Conservation (phyloP, 495 filamentous ascomycete species). For the Schizothecium vesticola region DNA sequence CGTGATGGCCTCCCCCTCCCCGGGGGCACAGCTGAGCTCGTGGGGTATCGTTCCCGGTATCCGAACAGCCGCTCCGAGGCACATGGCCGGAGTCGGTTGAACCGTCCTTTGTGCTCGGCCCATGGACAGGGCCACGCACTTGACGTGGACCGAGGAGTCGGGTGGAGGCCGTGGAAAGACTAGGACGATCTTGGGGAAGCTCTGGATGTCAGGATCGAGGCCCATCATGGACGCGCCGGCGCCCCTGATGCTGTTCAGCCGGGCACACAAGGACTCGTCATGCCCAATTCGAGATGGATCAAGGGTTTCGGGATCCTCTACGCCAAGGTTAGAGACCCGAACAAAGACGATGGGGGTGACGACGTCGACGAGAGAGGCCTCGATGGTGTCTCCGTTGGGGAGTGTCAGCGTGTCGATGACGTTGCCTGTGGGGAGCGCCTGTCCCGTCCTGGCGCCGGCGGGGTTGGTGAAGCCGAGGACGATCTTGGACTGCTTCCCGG, state of each 20-base stretch:
- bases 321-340: slow-evolving; percentile 44
- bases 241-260: slow-evolving; percentile 56
- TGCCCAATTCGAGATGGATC: slow-evolving; percentile 49
- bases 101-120: slow-evolving; percentile 61
- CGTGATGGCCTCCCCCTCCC: slow-evolving; percentile 34
- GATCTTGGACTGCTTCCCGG: slow-evolving; percentile 52
- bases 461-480: slow-evolving; percentile 60
- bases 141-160: slow-evolving; percentile 35
- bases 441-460: slow-evolving; percentile 62
- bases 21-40: slow-evolving; percentile 24
- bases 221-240: slow-evolving; percentile 61
- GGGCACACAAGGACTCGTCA: slow-evolving; percentile 40
- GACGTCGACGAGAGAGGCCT: slow-evolving; percentile 48
- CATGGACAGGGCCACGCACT: slow-evolving; percentile 44
- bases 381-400: slow-evolving; percentile 48
- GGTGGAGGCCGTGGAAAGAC: slow-evolving; percentile 40
- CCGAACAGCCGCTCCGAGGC: slow-evolving; percentile 53
- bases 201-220: slow-evolving; percentile 49
- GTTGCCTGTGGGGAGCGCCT: slow-evolving; percentile 58
- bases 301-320: slow-evolving; percentile 38
- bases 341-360: slow-evolving; percentile 66
- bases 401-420: slow-evolving; percentile 49
- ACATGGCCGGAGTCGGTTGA: slow-evolving; percentile 57
- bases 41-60: slow-evolving; percentile 45
- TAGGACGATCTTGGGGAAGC: slow-evolving; percentile 63